A percentile compares a stretch with the other conserved stretches of the same genome.
Conservation (phyloP, 345 rosid species). For the Cochlearia excelsa region DNA sequence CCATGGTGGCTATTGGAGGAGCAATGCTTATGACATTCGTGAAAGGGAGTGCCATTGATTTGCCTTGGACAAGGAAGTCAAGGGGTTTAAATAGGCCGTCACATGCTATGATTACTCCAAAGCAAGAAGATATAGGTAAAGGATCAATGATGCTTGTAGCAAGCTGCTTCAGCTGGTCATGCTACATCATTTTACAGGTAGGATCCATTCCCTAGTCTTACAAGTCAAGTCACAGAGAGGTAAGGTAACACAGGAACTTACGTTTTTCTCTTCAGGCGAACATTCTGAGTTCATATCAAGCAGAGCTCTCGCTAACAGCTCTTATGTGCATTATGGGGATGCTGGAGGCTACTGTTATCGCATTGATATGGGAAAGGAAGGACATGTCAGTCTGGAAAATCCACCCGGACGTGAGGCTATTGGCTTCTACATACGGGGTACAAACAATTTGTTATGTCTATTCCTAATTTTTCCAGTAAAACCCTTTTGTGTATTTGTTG, state of each 20-base stretch:
- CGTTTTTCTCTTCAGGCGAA: slow-evolving; percentile 44
- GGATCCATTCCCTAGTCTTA: slow-evolving; percentile 14
- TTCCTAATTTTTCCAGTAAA: slow-evolving; percentile 8
- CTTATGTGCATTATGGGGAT: slow-evolving; percentile 59
- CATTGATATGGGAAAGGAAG: slow-evolving; percentile 47
- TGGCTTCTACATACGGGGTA: slow-evolving; percentile 48
- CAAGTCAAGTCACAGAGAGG: background rate
- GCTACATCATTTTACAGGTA: slow-evolving; percentile 67
- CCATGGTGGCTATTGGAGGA: slow-evolving; percentile 77
- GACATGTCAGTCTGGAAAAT: slow-evolving; percentile 53
- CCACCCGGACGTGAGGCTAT: slow-evolving; percentile 40
- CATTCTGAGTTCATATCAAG: slow-evolving; percentile 54
- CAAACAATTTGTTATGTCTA: slow-evolving; percentile 1
- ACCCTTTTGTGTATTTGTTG: slow-evolving; percentile 4
- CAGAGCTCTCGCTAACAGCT: slow-evolving; percentile 62
- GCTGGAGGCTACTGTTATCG: slow-evolving; percentile 47
- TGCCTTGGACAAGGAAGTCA: slow-evolving; percentile 62
- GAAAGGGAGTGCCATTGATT: slow-evolving; percentile 50
- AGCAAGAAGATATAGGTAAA: slow-evolving; percentile 34
- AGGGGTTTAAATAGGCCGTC: slow-evolving; percentile 17
- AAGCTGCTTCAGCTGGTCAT: slow-evolving; percentile 65
- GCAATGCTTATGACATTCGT: slow-evolving; percentile 80
- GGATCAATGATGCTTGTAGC: slow-evolving; percentile 58
- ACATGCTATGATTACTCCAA: slow-evolving; percentile 18
- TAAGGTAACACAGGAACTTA: slow-evolving; percentile 3